Evolutionary conservation across 106 monocot genomes (phyloP).

Genomic region (Cymbidium sinense): DNA sequence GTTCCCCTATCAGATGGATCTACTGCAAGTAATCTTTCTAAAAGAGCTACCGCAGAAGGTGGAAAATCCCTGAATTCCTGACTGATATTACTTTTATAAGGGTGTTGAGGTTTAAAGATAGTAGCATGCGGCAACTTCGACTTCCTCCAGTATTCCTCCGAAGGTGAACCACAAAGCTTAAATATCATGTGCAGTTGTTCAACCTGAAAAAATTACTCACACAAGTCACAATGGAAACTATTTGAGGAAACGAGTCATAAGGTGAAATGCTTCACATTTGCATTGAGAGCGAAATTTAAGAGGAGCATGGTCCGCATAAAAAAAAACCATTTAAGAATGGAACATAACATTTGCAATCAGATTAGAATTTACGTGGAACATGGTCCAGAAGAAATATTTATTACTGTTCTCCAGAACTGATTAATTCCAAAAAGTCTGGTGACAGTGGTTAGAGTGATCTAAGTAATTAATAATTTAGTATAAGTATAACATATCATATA

Average conservation of each 20-base stretch:
- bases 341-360: background rate
- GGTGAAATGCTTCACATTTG: background rate
- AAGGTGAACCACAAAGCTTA: slow-evolving; percentile 90
- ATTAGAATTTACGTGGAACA: background rate
- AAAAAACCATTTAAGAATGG: background rate
- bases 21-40: slow-evolving; percentile 11
- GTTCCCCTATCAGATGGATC: slow-evolving; percentile 12
- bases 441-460: no score
- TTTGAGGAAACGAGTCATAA: background rate
- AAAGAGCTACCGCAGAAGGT: slow-evolving; percentile 1
- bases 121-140: slow-evolving; percentile 50
- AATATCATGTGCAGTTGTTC: slow-evolving; percentile 97
- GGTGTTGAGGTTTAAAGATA: slow-evolving; percentile 66
- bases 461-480: background rate
- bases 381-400: background rate
- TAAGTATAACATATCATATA: background rate
- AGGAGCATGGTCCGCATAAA: background rate
- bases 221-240: background rate
- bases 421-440: background rate
- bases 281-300: background rate
- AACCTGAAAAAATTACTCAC: slow-evolving; percentile 35
- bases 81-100: slow-evolving; percentile 28
- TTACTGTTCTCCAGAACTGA: background rate
- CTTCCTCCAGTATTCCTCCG: slow-evolving; percentile 79
- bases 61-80: slow-evolving; percentile 5